Evolutionary conservation across 495 filamentous ascomycete genomes (phyloP).

Genomic region (Aeminium ludgeri): DNA sequence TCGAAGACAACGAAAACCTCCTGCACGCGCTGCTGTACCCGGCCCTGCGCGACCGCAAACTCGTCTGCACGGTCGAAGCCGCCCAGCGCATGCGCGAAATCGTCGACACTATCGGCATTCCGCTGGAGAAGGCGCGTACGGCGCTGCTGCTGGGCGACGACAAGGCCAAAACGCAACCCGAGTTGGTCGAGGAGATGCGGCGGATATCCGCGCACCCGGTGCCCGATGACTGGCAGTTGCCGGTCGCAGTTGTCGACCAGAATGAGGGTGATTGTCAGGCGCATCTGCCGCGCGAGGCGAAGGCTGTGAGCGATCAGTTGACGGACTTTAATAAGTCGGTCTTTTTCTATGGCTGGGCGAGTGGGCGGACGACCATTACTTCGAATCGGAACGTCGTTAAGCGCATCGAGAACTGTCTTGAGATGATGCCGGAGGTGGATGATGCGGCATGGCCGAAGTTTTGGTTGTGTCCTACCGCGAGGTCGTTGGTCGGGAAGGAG

Average conservation of each 20-base stretch:
- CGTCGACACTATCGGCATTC: slow-evolving; percentile 47
- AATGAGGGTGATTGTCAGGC: slow-evolving; percentile 8
- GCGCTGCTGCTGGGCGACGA: slow-evolving; percentile 34
- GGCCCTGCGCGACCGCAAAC: slow-evolving; percentile 32
- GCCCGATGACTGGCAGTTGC: slow-evolving; percentile 33
- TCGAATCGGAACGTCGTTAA: slow-evolving; percentile 49
- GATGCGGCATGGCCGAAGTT: slow-evolving; percentile 19
- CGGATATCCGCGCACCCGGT: slow-evolving; percentile 35
- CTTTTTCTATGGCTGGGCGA: slow-evolving; percentile 52
- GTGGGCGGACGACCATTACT: slow-evolving; percentile 43
- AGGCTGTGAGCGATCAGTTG: slow-evolving; percentile 23
- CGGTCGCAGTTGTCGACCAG: slow-evolving; percentile 31
- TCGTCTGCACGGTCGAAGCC: slow-evolving; percentile 49
- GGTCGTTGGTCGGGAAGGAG: slow-evolving; percentile 16
- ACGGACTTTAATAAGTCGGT: slow-evolving; percentile 45
- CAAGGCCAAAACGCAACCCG: slow-evolving; percentile 16
- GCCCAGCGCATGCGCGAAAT: slow-evolving; percentile 48
- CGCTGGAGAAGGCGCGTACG: slow-evolving; percentile 40
- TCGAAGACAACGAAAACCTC: slow-evolving; percentile 43
- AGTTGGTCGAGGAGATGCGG: slow-evolving; percentile 29
- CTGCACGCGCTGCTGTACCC: slow-evolving; percentile 48
- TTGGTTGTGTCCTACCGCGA: slow-evolving; percentile 16
- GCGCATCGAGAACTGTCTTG: slow-evolving; percentile 34
- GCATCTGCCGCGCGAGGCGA: slow-evolving; percentile 12
- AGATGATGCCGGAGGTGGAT: slow-evolving; percentile 28